Evolutionary conservation across 164 flowering plant genomes (phyloP).

Genomic region (Buxus sempervirens): DNA sequence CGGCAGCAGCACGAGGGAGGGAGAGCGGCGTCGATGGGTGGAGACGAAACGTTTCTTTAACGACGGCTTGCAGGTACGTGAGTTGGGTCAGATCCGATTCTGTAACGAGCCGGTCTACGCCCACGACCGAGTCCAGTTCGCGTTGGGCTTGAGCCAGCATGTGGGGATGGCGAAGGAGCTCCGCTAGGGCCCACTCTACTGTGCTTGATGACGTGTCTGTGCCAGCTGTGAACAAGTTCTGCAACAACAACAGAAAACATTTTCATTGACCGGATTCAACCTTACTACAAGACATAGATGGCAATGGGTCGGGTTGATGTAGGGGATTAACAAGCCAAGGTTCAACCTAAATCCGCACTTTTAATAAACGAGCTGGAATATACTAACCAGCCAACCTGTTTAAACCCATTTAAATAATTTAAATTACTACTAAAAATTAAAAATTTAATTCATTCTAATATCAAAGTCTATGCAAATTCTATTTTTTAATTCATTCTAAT

Average conservation of each 20-base stretch:
- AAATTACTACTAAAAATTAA: too few species aligned
- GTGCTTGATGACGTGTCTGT: slow-evolving; percentile 89
- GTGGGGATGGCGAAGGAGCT: slow-evolving; percentile 63
- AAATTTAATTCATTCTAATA: too few species aligned
- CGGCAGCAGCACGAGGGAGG: slow-evolving; percentile 58
- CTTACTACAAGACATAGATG: too few species aligned
- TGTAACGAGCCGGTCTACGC: slow-evolving; percentile 49
- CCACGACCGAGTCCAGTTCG: slow-evolving; percentile 70
- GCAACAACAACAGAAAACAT: slow-evolving; percentile 12
- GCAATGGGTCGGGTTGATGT: too few species aligned
- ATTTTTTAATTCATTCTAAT: too few species aligned
- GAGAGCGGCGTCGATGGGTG: slow-evolving; percentile 92
- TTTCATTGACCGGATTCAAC: not conserved
- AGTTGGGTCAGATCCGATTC: slow-evolving; percentile 60
- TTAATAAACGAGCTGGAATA: too few species aligned
- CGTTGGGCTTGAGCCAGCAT: slow-evolving; percentile 41
- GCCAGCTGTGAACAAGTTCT: slow-evolving; percentile 81
- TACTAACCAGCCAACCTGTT: too few species aligned
- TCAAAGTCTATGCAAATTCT: too few species aligned
- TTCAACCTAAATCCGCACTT: too few species aligned
- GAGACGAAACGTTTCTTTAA: slow-evolving; percentile 78
- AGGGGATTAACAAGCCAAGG: too few species aligned
- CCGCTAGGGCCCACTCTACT: slow-evolving; percentile 81
- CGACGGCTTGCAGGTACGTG: slow-evolving; percentile 57
- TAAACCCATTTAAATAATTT: too few species aligned